Evolutionary conservation across 148 eudicot species (phyloP).

Genomic region (Polygonum aviculare): DNA sequence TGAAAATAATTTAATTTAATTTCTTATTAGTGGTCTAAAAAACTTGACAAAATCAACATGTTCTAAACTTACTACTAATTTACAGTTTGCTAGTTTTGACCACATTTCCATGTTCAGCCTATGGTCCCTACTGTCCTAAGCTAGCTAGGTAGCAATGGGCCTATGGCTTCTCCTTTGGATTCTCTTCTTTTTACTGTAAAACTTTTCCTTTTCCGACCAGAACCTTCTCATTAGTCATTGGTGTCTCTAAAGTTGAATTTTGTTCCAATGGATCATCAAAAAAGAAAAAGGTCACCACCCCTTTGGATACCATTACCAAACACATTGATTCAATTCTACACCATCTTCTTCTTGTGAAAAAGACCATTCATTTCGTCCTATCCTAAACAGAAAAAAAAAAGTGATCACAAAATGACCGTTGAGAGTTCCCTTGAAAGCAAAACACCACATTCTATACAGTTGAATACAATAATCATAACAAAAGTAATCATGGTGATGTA

Average conservation of each 20-base stretch:
- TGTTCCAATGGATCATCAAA: slow-evolving; percentile 8
- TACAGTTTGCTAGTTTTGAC: background rate
- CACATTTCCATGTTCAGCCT: background rate
- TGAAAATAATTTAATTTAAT: no score
- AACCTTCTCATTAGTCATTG: slow-evolving; percentile 16
- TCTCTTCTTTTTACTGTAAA: slow-evolving; percentile 5
- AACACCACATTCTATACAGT: background rate
- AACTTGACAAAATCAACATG: no score
- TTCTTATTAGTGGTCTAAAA: no score
- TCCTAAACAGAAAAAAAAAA: background rate
- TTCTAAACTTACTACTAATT: background rate
- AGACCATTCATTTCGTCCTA: background rate
- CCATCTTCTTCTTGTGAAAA: slow-evolving; percentile 1
- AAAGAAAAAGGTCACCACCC: background rate
- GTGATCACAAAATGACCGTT: background rate
- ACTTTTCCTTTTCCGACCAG: slow-evolving; percentile 9
- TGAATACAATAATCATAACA: background rate
- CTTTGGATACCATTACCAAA: slow-evolving; percentile 11
- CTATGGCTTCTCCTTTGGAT: slow-evolving; percentile 9
- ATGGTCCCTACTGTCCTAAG: background rate
- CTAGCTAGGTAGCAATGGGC: background rate
- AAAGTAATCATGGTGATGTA: background rate
- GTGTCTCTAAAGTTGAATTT: slow-evolving; percentile 6
- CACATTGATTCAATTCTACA: slow-evolving; percentile 2
- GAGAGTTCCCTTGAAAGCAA: background rate